Conservation (phyloP, 2,329 filamentous ascomycete genomes). For the Ophiocordyceps unilateralis region DNA sequence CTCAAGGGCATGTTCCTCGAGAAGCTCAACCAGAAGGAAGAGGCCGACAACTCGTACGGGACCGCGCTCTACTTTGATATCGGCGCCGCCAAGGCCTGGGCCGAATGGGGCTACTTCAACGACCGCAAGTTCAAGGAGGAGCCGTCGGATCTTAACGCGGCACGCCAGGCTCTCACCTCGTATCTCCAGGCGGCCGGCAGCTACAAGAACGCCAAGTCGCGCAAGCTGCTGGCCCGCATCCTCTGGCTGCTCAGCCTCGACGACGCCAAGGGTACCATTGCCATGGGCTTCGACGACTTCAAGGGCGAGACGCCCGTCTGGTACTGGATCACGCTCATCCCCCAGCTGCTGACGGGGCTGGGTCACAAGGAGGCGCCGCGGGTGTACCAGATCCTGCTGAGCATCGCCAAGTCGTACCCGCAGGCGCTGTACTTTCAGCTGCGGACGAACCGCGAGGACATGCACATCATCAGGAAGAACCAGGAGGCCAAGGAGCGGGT, state of each 20-base stretch:
- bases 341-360: slow-evolving; percentile 81
- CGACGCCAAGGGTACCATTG: slow-evolving; percentile 67
- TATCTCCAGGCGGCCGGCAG: slow-evolving; percentile 91
- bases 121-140: slow-evolving; percentile 92
- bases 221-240: slow-evolving; percentile 83
- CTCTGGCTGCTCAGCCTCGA: slow-evolving; percentile 92
- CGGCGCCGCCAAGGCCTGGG: slow-evolving; percentile 90
- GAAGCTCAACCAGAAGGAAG: slow-evolving; percentile 76
- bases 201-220: slow-evolving; percentile 92
- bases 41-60: slow-evolving; percentile 86
- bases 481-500: slow-evolving; percentile 59
- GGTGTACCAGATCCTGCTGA: slow-evolving; percentile 70
- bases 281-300: slow-evolving; percentile 81
- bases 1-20: slow-evolving; percentile 98
- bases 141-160: slow-evolving; percentile 62
- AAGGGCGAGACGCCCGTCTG: slow-evolving; percentile 95
- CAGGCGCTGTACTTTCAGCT: slow-evolving; percentile 94
- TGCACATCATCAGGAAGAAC: slow-evolving; percentile 77
- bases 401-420: slow-evolving; percentile 90
- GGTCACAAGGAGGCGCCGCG: slow-evolving; percentile 82
- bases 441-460: slow-evolving; percentile 83
- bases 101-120: slow-evolving; percentile 97
- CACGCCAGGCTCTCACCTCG: slow-evolving; percentile 83
- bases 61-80: slow-evolving; percentile 94
- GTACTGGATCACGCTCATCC: slow-evolving; percentile 99